Percentiles rank a stretch among this genome's conserved stretches.
Evolutionary conservation across 1,139 yeast species (phyloP).

Genomic region (Ashbya aceris): DNA sequence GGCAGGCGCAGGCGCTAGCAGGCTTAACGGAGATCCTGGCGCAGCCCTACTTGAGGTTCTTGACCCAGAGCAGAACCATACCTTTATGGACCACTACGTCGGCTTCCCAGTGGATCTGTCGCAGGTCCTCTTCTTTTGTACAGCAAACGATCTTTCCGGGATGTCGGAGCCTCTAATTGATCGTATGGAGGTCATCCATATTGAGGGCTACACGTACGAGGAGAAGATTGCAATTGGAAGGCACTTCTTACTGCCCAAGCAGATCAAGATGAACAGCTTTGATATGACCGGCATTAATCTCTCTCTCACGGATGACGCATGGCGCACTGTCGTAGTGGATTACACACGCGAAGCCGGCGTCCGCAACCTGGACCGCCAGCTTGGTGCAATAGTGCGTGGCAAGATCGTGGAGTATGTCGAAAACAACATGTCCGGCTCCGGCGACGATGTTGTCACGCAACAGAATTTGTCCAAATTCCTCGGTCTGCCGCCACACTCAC

Average conservation of each 20-base stretch:
- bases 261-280: constrained; percentile 61
- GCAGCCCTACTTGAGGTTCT: constrained; percentile 84
- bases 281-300: constrained; percentile 33
- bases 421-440: constrained; percentile 19
- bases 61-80: constrained; percentile 82
- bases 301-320: constrained; percentile 39
- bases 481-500: constrained; percentile 41
- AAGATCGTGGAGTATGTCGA: constrained; percentile 74
- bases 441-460: constrained; percentile 35
- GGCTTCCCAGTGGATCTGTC: constrained; percentile 85
- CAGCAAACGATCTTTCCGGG: constrained; percentile 75
- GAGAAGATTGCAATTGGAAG: constrained; percentile 73
- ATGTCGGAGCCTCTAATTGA: constrained; percentile 77
- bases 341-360: constrained; percentile 90
- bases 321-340: constrained; percentile 52
- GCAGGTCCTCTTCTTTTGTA: constrained; percentile 76
- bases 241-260: constrained; percentile 71
- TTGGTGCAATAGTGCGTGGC: constrained; percentile 67
- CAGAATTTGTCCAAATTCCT: constrained; percentile 42
- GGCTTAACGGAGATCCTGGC: constrained; percentile 77
- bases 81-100: constrained; percentile 75
- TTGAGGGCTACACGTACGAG: constrained; percentile 72
- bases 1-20: constrained; percentile 39
- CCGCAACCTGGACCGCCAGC: constrained; percentile 61
- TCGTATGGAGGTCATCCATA: constrained; percentile 74